A percentile compares a stretch with the other conserved stretches of the same genome.
Conservation (phyloP, 352 stramenopile genomes). For the Pythium pyrilobum region DNA sequence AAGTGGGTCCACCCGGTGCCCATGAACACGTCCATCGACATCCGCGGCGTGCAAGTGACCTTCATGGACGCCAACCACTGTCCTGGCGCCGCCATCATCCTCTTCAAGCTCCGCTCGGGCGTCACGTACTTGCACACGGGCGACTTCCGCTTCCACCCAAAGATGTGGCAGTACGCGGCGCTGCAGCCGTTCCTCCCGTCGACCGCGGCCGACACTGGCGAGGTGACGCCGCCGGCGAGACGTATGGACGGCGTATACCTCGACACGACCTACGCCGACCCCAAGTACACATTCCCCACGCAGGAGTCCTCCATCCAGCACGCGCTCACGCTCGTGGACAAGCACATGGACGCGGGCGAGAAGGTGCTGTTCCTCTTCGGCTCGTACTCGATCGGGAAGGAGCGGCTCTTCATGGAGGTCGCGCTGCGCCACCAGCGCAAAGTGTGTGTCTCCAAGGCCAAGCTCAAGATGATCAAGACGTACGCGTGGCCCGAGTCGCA, state of each 20-base stretch:
- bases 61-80: constrained; percentile 97
- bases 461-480: constrained; percentile 82
- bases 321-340: constrained; percentile 52
- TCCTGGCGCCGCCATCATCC: constrained; percentile 92
- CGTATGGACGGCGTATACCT: constrained; percentile 89
- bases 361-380: constrained; percentile 93
- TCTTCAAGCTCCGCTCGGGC: constrained; percentile 86
- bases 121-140: constrained; percentile 91
- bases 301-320: constrained; percentile 75
- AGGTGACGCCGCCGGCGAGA: constrained; percentile 18
- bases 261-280: constrained; percentile 96
- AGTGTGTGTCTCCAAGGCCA: constrained; percentile 73
- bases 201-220: background rate
- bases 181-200: constrained; percentile 36
- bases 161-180: constrained; percentile 59
- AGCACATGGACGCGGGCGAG: constrained; percentile 37
- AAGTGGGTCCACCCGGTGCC: constrained; percentile 90
- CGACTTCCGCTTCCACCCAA: constrained; percentile 76
- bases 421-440: constrained; percentile 69
- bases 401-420: constrained; percentile 94
- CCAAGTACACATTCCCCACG: constrained; percentile 92
- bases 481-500: constrained; percentile 79
- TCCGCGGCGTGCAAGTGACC: constrained; percentile 90
- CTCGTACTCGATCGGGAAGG: constrained; percentile 97
- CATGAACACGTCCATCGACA: constrained; percentile 84